Percentiles rank a stretch among this genome's conserved stretches.
Conservation (phyloP, 23 red algal genomes). For the Cyanidioschyzon merolae region DNA sequence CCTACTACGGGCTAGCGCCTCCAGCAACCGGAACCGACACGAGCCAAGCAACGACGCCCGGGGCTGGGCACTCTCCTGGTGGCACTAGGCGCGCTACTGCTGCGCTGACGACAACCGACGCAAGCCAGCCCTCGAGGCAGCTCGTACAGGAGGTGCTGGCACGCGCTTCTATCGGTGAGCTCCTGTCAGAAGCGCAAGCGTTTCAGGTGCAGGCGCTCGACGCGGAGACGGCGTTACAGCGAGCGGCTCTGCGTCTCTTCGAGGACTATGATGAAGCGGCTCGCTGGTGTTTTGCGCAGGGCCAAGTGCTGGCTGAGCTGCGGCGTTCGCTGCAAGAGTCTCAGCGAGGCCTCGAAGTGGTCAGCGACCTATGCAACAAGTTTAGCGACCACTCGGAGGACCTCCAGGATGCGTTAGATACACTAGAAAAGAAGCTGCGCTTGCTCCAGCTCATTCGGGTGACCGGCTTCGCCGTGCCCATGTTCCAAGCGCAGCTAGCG, state of each 20-base stretch:
- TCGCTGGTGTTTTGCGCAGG: background rate
- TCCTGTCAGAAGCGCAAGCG: background rate
- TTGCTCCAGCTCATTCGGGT: background rate
- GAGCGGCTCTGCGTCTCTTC: background rate
- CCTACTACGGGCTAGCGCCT: background rate
- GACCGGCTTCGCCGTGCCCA: background rate
- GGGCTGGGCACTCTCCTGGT: no score
- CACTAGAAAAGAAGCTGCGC: background rate
- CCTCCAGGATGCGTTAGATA: background rate
- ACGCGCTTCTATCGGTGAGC: background rate
- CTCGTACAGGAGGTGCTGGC: slow-evolving; percentile 4
- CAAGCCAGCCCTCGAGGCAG: background rate
- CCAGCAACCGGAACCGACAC: no score
- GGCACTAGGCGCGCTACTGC: no score
- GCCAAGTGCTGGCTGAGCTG: background rate
- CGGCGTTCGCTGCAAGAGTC: background rate
- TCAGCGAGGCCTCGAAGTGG: background rate
- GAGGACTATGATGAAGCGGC: slow-evolving; percentile 1
- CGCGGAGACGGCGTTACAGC: background rate
- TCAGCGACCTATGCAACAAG: background rate
- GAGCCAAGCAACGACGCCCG: no score
- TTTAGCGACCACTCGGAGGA: background rate
- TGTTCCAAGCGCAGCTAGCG: background rate
- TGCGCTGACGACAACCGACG: no score
- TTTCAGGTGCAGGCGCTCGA: background rate